A percentile compares a stretch with the other conserved stretches of the same genome.
These are phyloP conservation scores for Ustilago hordei DNA, from an alignment of 1,284 basidiomycete genomes.

Conservation along the genomic window DNA sequence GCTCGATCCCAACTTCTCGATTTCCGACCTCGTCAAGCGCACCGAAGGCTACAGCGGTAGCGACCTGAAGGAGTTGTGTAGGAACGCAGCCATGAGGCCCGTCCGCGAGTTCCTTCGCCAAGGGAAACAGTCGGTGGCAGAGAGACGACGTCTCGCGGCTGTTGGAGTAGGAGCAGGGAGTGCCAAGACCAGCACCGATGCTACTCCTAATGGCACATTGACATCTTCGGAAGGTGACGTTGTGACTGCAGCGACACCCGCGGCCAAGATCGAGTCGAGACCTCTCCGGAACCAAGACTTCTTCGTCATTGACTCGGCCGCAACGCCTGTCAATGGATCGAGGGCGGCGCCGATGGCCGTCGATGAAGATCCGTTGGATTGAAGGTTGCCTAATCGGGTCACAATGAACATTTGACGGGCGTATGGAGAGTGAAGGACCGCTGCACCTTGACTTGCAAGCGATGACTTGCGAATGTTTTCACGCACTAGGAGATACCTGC, in stretches of 20 bases:
- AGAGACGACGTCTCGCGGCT: constrained; percentile 31
- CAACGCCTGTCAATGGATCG: constrained; percentile 46
- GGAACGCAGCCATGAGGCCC: constrained; percentile 73
- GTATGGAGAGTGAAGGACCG: not conserved
- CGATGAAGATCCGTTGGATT: constrained; percentile 59
- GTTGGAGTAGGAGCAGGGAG: constrained; percentile 19
- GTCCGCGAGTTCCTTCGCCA: constrained; percentile 66
- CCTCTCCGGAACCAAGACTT: constrained; percentile 65
- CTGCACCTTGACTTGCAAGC: not conserved
- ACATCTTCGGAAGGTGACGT: constrained; percentile 35
- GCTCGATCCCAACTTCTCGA: constrained; percentile 77
- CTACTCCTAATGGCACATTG: constrained; percentile 34
- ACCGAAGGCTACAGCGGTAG: constrained; percentile 88
- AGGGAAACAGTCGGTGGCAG: constrained; percentile 54
- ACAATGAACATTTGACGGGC: not conserved
- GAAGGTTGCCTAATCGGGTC: not conserved
- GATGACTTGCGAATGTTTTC: not conserved
- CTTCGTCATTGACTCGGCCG: constrained; percentile 59
- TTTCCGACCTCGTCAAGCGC: constrained; percentile 78
- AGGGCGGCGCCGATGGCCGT: constrained; percentile 43
- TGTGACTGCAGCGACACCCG: constrained; percentile 23
- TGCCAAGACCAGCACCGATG: constrained; percentile 28
- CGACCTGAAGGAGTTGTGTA: constrained; percentile 93
- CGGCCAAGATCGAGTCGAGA: constrained; percentile 52
- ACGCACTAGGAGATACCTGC: not conserved